A percentile compares a stretch with the other conserved stretches of the same genome.
Conservation (phyloP, 768 basidiomycete species). For the Pleurotus giganteus region DNA sequence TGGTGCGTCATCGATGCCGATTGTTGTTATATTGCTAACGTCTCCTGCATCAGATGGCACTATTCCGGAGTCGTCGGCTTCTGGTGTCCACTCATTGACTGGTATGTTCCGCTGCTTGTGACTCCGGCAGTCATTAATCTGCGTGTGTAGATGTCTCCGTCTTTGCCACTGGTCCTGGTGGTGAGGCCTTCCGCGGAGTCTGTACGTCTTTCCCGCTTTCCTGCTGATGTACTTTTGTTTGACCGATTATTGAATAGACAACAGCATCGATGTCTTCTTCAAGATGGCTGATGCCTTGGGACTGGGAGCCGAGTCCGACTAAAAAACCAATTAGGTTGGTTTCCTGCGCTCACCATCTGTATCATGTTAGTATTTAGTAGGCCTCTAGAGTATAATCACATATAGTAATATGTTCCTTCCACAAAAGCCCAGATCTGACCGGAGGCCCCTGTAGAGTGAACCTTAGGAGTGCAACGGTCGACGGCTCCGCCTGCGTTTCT, state of each 20-base stretch:
- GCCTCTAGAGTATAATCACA: not conserved
- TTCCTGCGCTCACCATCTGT: not conserved
- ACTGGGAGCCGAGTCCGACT: slow-evolving; percentile 11
- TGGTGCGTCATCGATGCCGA: slow-evolving; percentile 16
- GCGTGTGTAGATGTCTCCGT: slow-evolving; percentile 36
- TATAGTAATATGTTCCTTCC: too few relatives aligned
- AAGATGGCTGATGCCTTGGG: slow-evolving; percentile 37
- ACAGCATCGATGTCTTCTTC: slow-evolving; percentile 43
- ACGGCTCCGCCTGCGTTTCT: too few relatives aligned
- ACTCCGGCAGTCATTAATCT: not conserved
- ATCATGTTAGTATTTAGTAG: slow-evolving; percentile 5
- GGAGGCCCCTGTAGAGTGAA: too few relatives aligned
- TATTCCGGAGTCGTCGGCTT: slow-evolving; percentile 23
- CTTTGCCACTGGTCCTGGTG: slow-evolving; percentile 41
- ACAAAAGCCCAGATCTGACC: too few relatives aligned
- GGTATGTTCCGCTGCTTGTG: slow-evolving; percentile 19
- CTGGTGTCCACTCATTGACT: slow-evolving; percentile 41
- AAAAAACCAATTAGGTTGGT: not conserved
- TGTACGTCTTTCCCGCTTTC: slow-evolving; percentile 27
- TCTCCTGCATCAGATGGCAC: slow-evolving; percentile 27
- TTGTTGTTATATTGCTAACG: not conserved
- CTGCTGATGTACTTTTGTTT: not conserved
- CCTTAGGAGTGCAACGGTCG: too few relatives aligned
- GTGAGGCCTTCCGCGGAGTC: slow-evolving; percentile 39
- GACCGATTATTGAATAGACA: slow-evolving; percentile 26